Base-by-base conservation (phyloP, 1,284 basidiomycete genomes). In the Bjerkandera adusta region DNA sequence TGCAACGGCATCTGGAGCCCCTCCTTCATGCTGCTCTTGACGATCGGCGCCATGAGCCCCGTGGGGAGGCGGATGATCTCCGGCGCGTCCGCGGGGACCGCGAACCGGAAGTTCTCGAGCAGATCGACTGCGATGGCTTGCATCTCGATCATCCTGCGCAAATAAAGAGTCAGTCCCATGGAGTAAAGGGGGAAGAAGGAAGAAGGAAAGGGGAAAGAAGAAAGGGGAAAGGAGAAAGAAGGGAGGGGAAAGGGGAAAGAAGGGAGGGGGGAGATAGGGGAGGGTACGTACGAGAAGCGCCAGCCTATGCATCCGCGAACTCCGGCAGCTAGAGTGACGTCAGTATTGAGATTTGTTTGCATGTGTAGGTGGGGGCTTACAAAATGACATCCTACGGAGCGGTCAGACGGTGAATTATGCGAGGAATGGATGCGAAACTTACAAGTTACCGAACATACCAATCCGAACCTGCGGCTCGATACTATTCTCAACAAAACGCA, bases 371-470 rank as follows among this genome's bases (percentile, higher is more conserved):
- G 10, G 12, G 6, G 22, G 13, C 33, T 15, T 16, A 36, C 33
- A 45, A 25, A 45, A 36, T 22, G 22, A 11, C 38, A 22, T 35
- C 13, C 30, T 35, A 21, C 36, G 4, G 32, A 4, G 5, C 5
- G 34, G 15, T 4, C 22, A 30, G 7, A 16, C 32, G 3, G 13
- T 33, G 11, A 24, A 25, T 4, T 3, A 15, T 22, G 26, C 16
- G 10, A 11, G 8, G 8, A 8, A n/a, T 10, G 10, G 24, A n/a
- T 7, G 8, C 16, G 22, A 11, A 18, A 20, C 76, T 56, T 52
- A 81, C 79, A 81, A 57, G 58, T 78, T 78, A 6, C 68, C 69
- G 50, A 76, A 74, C 10, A 76, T 66, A 1, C 79, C 76, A 4
- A 78, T 58, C 7, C 56, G 55, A 1, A 69, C 63, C 16, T 65